Evolutionary conservation across 306 rosid species (phyloP).

Genomic region (Dalbergia cultrata): DNA sequence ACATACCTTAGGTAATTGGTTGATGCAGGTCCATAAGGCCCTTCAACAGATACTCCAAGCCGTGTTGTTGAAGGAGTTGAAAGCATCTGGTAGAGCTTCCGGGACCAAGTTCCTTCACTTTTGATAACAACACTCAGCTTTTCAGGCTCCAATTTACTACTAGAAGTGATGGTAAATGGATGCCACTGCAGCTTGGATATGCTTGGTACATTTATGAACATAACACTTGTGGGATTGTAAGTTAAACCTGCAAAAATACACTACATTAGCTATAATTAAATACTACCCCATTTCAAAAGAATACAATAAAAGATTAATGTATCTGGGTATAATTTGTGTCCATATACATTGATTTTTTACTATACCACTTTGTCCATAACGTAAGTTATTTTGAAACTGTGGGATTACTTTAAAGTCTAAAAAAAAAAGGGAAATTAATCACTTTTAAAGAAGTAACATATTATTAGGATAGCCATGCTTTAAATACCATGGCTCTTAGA

Average conservation of each 20-base stretch:
- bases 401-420: too few relatives aligned
- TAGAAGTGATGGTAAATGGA: conserved; percentile 86
- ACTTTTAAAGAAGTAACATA: background rate
- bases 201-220: conserved; percentile 78
- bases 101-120: conserved; percentile 76
- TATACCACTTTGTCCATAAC: too few relatives aligned
- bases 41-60: conserved; percentile 73
- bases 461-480: background rate
- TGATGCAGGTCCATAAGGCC: conserved; percentile 83
- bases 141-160: conserved; percentile 68
- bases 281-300: too few relatives aligned
- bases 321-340: too few relatives aligned
- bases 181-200: conserved; percentile 94
- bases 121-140: conserved; percentile 72
- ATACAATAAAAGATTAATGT: too few relatives aligned
- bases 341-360: too few relatives aligned
- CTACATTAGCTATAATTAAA: background rate
- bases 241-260: conserved; percentile 58
- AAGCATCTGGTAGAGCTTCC: conserved; percentile 66
- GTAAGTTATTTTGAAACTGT: too few relatives aligned
- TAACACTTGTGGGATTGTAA: conserved; percentile 72
- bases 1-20: conserved; percentile 64
- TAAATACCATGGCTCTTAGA: conserved; percentile 64
- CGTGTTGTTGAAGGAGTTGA: conserved; percentile 61
- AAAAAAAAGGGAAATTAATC: too few relatives aligned